Evolutionary conservation across 768 basidiomycete species (phyloP).

Genomic region (Leccinum obscurum): DNA sequence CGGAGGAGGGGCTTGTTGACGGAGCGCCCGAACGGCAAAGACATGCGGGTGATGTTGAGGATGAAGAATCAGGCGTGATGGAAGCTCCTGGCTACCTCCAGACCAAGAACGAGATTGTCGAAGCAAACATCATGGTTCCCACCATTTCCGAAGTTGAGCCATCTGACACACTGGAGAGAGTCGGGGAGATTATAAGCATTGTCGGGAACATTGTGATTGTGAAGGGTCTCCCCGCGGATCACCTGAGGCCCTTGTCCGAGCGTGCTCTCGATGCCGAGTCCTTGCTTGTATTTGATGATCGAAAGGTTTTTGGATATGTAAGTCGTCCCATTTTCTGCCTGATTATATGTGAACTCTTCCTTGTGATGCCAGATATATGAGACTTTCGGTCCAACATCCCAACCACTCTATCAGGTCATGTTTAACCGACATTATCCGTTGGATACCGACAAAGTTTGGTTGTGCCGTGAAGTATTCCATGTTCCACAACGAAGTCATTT

Average conservation of each 20-base stretch:
- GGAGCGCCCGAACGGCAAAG: constrained; percentile 8
- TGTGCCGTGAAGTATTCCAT: constrained; percentile 75
- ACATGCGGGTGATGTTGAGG: constrained; percentile 40
- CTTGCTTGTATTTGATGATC: constrained; percentile 85
- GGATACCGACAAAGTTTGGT: constrained; percentile 51
- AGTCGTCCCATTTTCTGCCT: constrained; percentile 32
- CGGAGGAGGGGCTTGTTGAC: constrained; percentile 18
- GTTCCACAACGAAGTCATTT: constrained; percentile 79
- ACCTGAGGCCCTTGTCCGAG: constrained; percentile 48
- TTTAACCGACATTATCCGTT: constrained; percentile 69
- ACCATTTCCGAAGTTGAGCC: constrained; percentile 60
- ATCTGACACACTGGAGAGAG: constrained; percentile 67
- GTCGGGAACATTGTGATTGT: constrained; percentile 74
- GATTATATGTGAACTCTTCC: constrained; percentile 17
- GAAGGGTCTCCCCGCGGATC: constrained; percentile 52
- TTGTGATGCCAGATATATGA: constrained; percentile 68
- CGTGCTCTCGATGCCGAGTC: constrained; percentile 86
- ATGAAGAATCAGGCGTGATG: constrained; percentile 48
- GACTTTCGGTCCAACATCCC: constrained; percentile 91
- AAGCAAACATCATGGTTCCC: constrained; percentile 61
- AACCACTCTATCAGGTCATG: constrained; percentile 87
- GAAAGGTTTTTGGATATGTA: constrained; percentile 89
- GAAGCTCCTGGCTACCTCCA: constrained; percentile 47
- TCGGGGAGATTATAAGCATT: constrained; percentile 78
- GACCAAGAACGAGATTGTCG: constrained; percentile 70